phyloP scores from a whole-genome alignment of 352 stramenopile species.

The Pythium grandisporangium region DNA sequence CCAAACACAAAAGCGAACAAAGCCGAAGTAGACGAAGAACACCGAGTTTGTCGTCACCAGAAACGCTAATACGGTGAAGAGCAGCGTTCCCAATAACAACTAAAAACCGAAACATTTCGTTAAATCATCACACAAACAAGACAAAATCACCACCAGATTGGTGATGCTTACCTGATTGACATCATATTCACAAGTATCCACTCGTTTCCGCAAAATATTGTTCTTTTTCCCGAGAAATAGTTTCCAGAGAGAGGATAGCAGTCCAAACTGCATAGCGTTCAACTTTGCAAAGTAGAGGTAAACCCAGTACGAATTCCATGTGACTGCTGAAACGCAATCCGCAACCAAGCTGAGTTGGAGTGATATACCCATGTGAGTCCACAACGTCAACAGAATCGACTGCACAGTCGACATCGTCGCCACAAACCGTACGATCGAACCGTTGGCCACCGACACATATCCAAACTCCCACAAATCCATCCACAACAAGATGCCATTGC shows the following conservation, averaged over 20 bases:
- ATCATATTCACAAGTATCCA: conserved; percentile 93
- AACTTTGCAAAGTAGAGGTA: conserved; percentile 83
- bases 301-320: conserved; percentile 84
- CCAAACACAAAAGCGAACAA: conserved; percentile 52
- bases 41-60: conserved; percentile 91
- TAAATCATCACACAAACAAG: not conserved
- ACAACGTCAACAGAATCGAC: not conserved
- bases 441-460: conserved; percentile 11
- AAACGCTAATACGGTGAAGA: conserved; percentile 91
- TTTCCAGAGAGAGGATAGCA: conserved; percentile 85
- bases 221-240: conserved; percentile 93
- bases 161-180: conserved; percentile 57
- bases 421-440: conserved; percentile 11
- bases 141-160: too few relatives aligned
- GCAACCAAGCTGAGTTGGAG: conserved; percentile 59
- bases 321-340: conserved; percentile 66
- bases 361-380: conserved; percentile 40
- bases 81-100: conserved; percentile 88
- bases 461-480: conserved; percentile 66
- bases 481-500: conserved; percentile 74
- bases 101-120: conserved; percentile 7
- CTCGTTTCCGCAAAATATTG: conserved; percentile 88
- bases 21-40: conserved; percentile 90
- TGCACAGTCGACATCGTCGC: not conserved
- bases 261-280: conserved; percentile 66